phyloP scores from a whole-genome alignment of 225 moss, liverwort and hornwort genomes.

The Straminergon stramineum region DNA sequence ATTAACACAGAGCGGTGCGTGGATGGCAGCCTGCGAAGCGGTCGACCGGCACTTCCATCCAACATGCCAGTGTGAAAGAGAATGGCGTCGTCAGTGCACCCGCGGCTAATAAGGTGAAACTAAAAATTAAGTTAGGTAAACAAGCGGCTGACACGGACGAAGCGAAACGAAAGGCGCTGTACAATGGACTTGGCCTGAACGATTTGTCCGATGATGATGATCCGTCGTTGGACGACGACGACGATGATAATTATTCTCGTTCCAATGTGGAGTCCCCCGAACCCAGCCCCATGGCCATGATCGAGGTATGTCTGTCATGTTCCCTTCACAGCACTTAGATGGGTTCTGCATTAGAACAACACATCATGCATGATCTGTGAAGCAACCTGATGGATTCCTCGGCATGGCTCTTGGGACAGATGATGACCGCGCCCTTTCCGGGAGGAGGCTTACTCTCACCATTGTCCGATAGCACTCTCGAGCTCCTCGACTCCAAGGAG shows the following conservation, averaged over 20 bases:
- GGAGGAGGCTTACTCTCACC: constrained; percentile 83
- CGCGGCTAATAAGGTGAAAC: constrained; percentile 20
- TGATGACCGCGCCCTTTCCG: constrained; percentile 47
- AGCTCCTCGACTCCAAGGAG: constrained; percentile 32
- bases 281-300: constrained; percentile 78
- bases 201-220: constrained; percentile 58
- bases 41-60: constrained; percentile 18
- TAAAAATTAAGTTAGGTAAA: constrained; percentile 32
- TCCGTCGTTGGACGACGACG: constrained; percentile 56
- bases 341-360: constrained; percentile 3
- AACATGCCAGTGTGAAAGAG: constrained; percentile 18
- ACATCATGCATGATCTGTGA: constrained; percentile 16
- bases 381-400: constrained; percentile 24
- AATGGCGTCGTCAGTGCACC: constrained; percentile 37
- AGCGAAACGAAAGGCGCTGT: constrained; percentile 54
- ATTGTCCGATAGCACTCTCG: constrained; percentile 29
- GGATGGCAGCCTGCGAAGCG: constrained; percentile 68
- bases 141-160: constrained; percentile 25
- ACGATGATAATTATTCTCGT: constrained; percentile 52
- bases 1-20: constrained; percentile 10
- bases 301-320: constrained; percentile 41
- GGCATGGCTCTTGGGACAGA: constrained; percentile 48
- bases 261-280: constrained; percentile 73
- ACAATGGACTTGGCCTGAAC: constrained; percentile 70
- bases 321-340: constrained; percentile 14